Percentiles rank a stretch among this genome's conserved stretches.
Conservation (phyloP, 495 filamentous ascomycete genomes). For the Podospora sp. region DNA sequence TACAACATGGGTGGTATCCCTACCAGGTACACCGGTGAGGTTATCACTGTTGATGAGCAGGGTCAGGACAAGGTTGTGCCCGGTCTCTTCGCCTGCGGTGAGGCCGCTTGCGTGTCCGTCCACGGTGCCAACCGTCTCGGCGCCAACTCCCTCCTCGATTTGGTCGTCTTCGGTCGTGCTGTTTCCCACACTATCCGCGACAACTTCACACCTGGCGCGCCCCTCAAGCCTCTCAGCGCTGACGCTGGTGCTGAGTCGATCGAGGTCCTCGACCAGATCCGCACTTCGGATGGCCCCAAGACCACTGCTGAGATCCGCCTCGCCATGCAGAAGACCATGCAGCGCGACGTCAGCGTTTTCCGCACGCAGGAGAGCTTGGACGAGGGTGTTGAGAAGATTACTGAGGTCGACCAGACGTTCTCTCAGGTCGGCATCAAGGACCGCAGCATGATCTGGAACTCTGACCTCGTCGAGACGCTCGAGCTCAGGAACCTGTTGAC, state of each 20-base stretch:
- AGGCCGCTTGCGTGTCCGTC: slow-evolving; percentile 95
- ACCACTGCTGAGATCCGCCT: slow-evolving; percentile 81
- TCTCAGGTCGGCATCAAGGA: slow-evolving; percentile 88
- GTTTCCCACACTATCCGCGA: slow-evolving; percentile 95
- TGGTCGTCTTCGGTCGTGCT: slow-evolving; percentile 95
- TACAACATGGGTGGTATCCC: slow-evolving; percentile 99
- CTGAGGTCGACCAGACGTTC: slow-evolving; percentile 78
- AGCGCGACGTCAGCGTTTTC: slow-evolving; percentile 96
- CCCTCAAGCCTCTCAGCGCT: slow-evolving; percentile 72
- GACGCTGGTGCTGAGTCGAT: slow-evolving; percentile 88
- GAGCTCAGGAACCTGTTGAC: slow-evolving; percentile 92
- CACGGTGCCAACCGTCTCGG: slow-evolving; percentile 97
- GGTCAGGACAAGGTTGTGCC: slow-evolving; percentile 94
- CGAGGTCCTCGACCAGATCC: slow-evolving; percentile 79
- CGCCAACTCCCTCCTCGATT: slow-evolving; percentile 95
- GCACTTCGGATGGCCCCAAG: slow-evolving; percentile 82
- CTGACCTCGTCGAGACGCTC: slow-evolving; percentile 91
- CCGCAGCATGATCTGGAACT: slow-evolving; percentile 99
- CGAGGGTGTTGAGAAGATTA: slow-evolving; percentile 80
- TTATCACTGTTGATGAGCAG: slow-evolving; percentile 76
- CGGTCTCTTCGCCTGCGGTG: slow-evolving; percentile 93
- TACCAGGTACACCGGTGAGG: slow-evolving; percentile 95
- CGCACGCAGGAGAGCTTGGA: slow-evolving; percentile 87
- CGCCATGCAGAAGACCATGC: slow-evolving; percentile 98
- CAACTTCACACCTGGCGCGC: slow-evolving; percentile 76